Evolutionary conservation across 176 grass and related monocot genomes (phyloP), one percentile per base, ranked within the genome.

Genomic region (Cenchrus fungigraminus): DNA sequence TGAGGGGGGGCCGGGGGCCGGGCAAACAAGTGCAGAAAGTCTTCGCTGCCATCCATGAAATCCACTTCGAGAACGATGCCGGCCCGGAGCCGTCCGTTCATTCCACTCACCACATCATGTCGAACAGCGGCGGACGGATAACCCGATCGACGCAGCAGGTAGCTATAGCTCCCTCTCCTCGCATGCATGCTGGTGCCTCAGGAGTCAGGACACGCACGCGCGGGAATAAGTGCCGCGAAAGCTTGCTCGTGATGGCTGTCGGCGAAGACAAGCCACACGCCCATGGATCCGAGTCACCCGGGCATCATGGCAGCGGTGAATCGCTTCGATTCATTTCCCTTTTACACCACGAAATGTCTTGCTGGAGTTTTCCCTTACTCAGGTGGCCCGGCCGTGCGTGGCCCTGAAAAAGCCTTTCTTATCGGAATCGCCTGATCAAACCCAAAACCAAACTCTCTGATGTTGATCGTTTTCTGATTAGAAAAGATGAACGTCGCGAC

Each of bases 201-300:
- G 50, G 80, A 49, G 44, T 9, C 19, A 37, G 59, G 80, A 58
- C 56, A 40, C 10, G 42, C 70, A 73, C 70, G 69, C 68, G n/a
- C 68, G 69, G 11, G 68, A 81, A 87, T 51, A 60, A 60, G 71
- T 65, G 20, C 65, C 22, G 50, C 40, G 37, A 28, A 58, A 71
- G 29, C 87, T 89, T 89, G 82, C 70, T 13, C 31, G 44, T 54
- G 82, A 89, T 85, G 74, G 31, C 61, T 85, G 71, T 81, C 70
- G 45, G 43, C 7, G 1, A 42, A 37, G 60, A 45, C 57, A 84
- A 56, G 62, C 17, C 37, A 52, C 56, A 73, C 46, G 63, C 19
- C 51, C n/a, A 1, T 65, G 32, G 50, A 9, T 25, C 76, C 6
- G 3, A 54, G 55, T 88, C 34, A 57, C 81, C 43, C 73, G 16